Evolutionary conservation across 352 stramenopile species (phyloP).

Genomic region (Globisporangium rhizosaccharum): DNA sequence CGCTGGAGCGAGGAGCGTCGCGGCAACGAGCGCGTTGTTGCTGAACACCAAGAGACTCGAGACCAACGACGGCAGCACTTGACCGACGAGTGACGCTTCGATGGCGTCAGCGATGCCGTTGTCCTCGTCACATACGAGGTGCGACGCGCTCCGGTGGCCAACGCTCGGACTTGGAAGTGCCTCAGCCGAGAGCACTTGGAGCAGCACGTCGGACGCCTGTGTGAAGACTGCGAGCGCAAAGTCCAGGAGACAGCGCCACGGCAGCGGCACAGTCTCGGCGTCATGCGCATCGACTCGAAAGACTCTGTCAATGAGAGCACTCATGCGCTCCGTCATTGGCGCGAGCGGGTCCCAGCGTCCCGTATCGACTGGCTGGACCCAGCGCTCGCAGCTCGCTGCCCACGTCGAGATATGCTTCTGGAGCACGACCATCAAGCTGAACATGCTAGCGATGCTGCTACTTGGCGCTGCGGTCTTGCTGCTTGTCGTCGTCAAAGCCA

Average conservation of each 20-base stretch:
- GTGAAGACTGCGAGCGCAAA: conserved; percentile 23
- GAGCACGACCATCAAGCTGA: conserved; percentile 26
- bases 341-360: neutral
- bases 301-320: conserved; percentile 23
- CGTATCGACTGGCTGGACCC: conserved; percentile 17
- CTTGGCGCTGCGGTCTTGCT: neutral
- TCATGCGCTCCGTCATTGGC: conserved; percentile 15
- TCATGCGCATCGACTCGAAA: conserved; percentile 31
- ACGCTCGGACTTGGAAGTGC: conserved; percentile 24
- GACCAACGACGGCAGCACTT: conserved; percentile 46
- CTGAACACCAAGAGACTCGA: conserved; percentile 58
- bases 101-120: conserved; percentile 17
- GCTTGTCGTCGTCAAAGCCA: too few species aligned
- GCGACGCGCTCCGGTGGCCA: neutral
- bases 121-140: neutral
- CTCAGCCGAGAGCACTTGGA: conserved; percentile 19
- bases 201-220: conserved; percentile 30
- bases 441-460: neutral
- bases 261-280: conserved; percentile 18
- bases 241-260: conserved; percentile 48
- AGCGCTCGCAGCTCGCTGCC: conserved; percentile 25
- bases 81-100: conserved; percentile 42
- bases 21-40: conserved; percentile 46
- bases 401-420: conserved; percentile 73
- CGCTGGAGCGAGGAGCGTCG: conserved; percentile 32